Evolutionary conservation across 352 stramenopile species (phyloP).

Genomic region (Bremia lactucae): DNA sequence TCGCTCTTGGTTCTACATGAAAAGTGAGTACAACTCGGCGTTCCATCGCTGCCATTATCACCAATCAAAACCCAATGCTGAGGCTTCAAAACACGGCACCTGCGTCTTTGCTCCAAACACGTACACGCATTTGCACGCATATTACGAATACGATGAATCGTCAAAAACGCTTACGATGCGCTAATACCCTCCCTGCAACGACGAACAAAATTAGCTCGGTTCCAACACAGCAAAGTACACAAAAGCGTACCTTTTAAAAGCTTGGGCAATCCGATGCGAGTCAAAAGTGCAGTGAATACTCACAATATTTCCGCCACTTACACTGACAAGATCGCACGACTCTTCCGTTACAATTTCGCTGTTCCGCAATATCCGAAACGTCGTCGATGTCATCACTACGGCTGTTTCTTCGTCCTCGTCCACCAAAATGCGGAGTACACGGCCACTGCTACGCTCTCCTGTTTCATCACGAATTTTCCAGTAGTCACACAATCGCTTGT

Average conservation of each 20-base stretch:
- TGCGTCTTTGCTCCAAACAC: constrained; percentile 12
- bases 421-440: constrained; percentile 71
- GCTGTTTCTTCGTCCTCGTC: constrained; percentile 80
- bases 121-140: constrained; percentile 25
- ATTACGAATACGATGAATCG: constrained; percentile 22
- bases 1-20: too few relatives aligned
- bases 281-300: constrained; percentile 85
- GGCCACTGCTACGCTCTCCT: constrained; percentile 67
- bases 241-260: constrained; percentile 68
- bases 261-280: constrained; percentile 71
- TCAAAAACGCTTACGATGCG: constrained; percentile 37
- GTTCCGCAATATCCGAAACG: constrained; percentile 80
- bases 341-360: constrained; percentile 79
- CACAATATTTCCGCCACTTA: constrained; percentile 59
- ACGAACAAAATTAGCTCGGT: constrained; percentile 6
- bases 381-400: constrained; percentile 84
- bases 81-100: constrained; percentile 1
- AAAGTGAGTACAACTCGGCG: too few relatives aligned
- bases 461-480: constrained; percentile 85
- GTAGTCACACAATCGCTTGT: constrained; percentile 81
- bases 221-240: constrained; percentile 9
- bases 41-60: constrained; percentile 1
- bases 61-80: constrained; percentile 15
- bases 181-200: constrained; percentile 57
- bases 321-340: constrained; percentile 76